A percentile compares a stretch with the other conserved stretches of the same genome.
These are phyloP conservation scores for Mucor racemosus DNA, from an alignment of 371 early-diverging fungal species.

Conservation along the genomic window DNA sequence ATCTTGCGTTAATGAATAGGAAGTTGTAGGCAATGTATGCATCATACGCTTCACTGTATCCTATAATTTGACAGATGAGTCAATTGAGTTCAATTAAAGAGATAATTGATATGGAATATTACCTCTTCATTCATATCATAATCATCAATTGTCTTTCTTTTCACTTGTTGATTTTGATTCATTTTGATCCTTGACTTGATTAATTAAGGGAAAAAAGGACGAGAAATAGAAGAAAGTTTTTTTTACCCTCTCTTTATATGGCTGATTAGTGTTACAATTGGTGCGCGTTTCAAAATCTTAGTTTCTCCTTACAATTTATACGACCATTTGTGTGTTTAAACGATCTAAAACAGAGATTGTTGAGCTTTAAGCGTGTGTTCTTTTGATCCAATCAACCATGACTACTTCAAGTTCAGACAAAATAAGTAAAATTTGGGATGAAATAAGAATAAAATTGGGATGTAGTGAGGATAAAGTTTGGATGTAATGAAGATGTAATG, in stretches of 20 bases:
- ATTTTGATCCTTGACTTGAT: neutral
- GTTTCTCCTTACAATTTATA: neutral
- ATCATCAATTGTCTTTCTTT: slow-evolving; percentile 4
- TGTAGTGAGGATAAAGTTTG: no score
- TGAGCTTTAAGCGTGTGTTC: no score
- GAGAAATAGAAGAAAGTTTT: neutral
- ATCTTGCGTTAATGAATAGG: neutral
- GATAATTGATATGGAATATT: neutral
- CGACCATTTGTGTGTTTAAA: neutral
- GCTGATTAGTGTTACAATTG: neutral
- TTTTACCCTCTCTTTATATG: neutral
- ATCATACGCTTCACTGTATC: slow-evolving; percentile 1
- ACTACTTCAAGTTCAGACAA: no score
- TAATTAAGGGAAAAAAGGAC: neutral
- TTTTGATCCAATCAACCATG: no score
- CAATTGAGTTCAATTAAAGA: neutral
- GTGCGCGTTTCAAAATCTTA: neutral
- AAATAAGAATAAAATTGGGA: no score
- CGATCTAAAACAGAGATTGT: no score
- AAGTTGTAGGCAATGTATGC: neutral
- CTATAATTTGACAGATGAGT: neutral
- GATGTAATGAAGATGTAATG: no score
- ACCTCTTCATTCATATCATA: neutral
- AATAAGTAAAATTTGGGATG: no score
- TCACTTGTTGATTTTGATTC: neutral